A percentile compares a stretch with the other conserved stretches of the same genome.
Evolutionary conservation across 106 monocot genomes (phyloP).

Genomic region (Ottelia alismoides): DNA sequence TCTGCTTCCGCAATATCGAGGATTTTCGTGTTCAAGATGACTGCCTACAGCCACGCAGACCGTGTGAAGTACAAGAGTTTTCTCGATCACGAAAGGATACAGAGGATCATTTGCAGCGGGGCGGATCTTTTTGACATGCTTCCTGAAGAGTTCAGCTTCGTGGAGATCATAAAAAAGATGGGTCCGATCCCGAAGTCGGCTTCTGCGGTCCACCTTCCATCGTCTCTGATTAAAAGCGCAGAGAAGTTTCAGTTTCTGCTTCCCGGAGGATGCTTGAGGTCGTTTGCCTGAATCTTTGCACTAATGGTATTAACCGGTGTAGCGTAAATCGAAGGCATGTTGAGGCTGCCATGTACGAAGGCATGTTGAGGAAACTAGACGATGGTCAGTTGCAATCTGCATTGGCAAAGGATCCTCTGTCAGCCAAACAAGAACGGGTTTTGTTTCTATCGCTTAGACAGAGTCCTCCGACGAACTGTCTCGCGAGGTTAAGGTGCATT

Average conservation of each 20-base stretch:
- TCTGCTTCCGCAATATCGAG: slow-evolving; percentile 61
- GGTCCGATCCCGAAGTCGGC: slow-evolving; percentile 58
- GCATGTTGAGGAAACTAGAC: no score
- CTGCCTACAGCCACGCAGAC: slow-evolving; percentile 85
- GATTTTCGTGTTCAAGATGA: slow-evolving; percentile 91
- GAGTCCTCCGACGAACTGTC: no score
- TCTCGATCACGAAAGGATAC: slow-evolving; percentile 51
- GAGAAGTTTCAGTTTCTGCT: slow-evolving; percentile 60
- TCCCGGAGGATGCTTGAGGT: slow-evolving; percentile 71
- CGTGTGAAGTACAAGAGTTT: slow-evolving; percentile 30
- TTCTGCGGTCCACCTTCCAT: slow-evolving; percentile 77
- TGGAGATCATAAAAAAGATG: slow-evolving; percentile 67
- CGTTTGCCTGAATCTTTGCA: no score
- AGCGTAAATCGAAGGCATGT: no score
- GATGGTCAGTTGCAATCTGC: no score
- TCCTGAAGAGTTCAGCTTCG: slow-evolving; percentile 80
- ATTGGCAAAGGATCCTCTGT: no score
- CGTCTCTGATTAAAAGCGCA: slow-evolving; percentile 55
- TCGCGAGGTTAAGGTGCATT: no score
- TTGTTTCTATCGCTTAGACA: no score
- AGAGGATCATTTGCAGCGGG: slow-evolving; percentile 67
- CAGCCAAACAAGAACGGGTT: no score
- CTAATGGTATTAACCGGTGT: no score
- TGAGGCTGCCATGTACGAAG: no score
- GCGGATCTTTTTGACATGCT: slow-evolving; percentile 82